Evolutionary conservation across 192 early-diverging fungal species (phyloP).

Genomic region (Dissophora ornata): DNA sequence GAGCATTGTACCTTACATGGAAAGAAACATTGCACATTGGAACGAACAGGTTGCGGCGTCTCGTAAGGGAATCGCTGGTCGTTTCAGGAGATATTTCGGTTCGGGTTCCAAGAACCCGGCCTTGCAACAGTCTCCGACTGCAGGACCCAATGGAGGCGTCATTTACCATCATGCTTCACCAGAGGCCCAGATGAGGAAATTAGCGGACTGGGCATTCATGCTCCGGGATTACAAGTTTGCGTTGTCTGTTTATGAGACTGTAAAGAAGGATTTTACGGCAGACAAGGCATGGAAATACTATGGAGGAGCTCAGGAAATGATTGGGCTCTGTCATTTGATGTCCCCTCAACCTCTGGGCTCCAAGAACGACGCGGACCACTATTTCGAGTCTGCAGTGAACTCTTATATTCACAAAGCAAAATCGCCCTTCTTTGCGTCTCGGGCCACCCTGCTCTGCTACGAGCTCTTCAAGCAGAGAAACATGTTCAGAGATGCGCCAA

Average conservation of each 20-base stretch:
- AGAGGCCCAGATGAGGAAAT: slow-evolving; percentile 90
- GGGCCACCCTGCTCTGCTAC: slow-evolving; percentile 81
- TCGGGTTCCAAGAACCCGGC: slow-evolving; percentile 55
- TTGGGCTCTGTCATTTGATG: slow-evolving; percentile 85
- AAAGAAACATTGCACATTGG: slow-evolving; percentile 84
- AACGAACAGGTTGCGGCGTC: slow-evolving; percentile 93
- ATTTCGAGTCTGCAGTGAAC: slow-evolving; percentile 80
- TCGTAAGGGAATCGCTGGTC: slow-evolving; percentile 88
- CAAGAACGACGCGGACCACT: slow-evolving; percentile 65
- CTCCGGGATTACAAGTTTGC: slow-evolving; percentile 93
- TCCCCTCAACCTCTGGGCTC: slow-evolving; percentile 59
- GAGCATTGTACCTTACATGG: slow-evolving; percentile 90
- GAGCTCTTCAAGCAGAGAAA: slow-evolving; percentile 82
- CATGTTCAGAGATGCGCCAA: slow-evolving; percentile 76
- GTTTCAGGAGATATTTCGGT: slow-evolving; percentile 90
- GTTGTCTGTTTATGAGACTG: slow-evolving; percentile 87
- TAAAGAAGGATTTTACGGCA: slow-evolving; percentile 85
- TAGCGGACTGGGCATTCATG: slow-evolving; percentile 99
- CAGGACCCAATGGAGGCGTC: slow-evolving; percentile 43
- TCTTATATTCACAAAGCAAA: slow-evolving; percentile 72
- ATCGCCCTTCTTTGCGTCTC: slow-evolving; percentile 74
- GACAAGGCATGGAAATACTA: slow-evolving; percentile 84
- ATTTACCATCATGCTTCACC: slow-evolving; percentile 80
- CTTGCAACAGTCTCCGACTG: slow-evolving; percentile 53
- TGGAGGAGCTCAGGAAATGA: slow-evolving; percentile 90